Base-by-base conservation (phyloP, 108 stramenopile genomes). In the Nitzschia sp. region DNA sequence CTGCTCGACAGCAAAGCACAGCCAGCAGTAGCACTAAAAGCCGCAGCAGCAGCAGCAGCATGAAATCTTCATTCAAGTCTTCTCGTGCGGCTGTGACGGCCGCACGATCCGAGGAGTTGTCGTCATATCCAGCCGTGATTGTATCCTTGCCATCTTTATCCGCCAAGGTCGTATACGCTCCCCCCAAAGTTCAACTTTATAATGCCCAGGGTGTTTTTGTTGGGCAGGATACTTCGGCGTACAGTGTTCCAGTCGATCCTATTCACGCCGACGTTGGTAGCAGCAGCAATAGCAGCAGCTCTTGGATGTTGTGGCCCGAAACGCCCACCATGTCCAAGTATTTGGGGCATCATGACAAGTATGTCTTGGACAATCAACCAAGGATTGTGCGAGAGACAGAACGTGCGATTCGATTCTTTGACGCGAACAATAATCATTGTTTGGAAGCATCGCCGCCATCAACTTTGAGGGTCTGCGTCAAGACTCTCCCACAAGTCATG, bases 291-390 rank as follows among this genome's bases (percentile, higher is more conserved):
- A n/a, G n/a, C n/a, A 33, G 29, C 28, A 28, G 25, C 15, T 17
- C 8, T 34, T 28, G 21, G n/a, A 62, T 68, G 30, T 32, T 28
- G 45, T 66, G 61, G 62, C 30, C 62, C 2, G 27, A 62, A 11
- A 47, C 62, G 31, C 75, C 75, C 1, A 31, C 21, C n/a, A 59
- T 66, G 28, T 63, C 68, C 28, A 69, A 45, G 38, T 26, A 41
- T 38, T 60, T 76, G 5, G 25, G 60, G 13, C 68, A 69, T 58
- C 47, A 57, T 25, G 63, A 76, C 47, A 76, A 76, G 54, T 69
- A 53, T 59, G 68, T 76, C 9, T 47, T 76, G 61, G 63, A 72
- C 38, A 30, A 34, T 33, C 64, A 58, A 28, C 31, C 56, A 1
- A 53, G 27, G n/a, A 52, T 57, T 48, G 25, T 66, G 11, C 63